Percentiles rank a stretch among this genome's conserved stretches.
Evolutionary conservation across 495 filamentous ascomycete species (phyloP).

Genomic region (Talaromyces thailandensis): DNA sequence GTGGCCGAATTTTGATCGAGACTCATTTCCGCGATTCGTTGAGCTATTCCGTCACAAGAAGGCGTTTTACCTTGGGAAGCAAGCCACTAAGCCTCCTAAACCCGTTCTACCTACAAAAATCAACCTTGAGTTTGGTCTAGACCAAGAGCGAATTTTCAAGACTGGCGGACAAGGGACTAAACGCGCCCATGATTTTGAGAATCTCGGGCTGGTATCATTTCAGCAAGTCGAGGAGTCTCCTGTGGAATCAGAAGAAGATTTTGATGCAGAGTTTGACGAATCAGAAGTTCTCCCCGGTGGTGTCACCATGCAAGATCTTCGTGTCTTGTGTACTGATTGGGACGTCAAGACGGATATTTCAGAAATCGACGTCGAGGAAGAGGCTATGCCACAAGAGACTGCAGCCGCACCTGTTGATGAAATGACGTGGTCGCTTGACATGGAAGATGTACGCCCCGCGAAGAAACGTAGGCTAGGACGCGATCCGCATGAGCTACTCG

Average conservation of each 20-base stretch:
- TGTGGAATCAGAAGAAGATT: slow-evolving; percentile 47
- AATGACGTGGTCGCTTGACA: slow-evolving; percentile 39
- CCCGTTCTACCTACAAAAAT: slow-evolving; percentile 77
- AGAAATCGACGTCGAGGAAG: slow-evolving; percentile 19
- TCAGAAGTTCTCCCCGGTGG: slow-evolving; percentile 46
- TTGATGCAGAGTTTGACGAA: slow-evolving; percentile 49
- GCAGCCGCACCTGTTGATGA: slow-evolving; percentile 36
- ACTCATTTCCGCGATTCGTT: slow-evolving; percentile 57
- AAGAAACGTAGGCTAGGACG: slow-evolving; percentile 41
- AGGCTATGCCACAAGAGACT: slow-evolving; percentile 12
- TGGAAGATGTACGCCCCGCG: slow-evolving; percentile 34
- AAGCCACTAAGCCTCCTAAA: slow-evolving; percentile 66
- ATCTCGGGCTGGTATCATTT: slow-evolving; percentile 47
- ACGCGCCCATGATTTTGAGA: slow-evolving; percentile 45
- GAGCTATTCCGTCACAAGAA: slow-evolving; percentile 67
- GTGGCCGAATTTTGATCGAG: slow-evolving; percentile 62
- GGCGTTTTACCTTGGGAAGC: slow-evolving; percentile 59
- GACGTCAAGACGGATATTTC: slow-evolving; percentile 44
- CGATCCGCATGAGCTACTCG: slow-evolving; percentile 30
- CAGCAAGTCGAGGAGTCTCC: slow-evolving; percentile 46
- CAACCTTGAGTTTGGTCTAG: slow-evolving; percentile 68
- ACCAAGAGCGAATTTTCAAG: slow-evolving; percentile 73
- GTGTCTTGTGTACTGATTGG: slow-evolving; percentile 79
- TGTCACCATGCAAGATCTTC: slow-evolving; percentile 63
- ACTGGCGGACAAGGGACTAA: slow-evolving; percentile 51